Evolutionary conservation across 306 rosid genomes (phyloP), one percentile per base, ranked within the genome.

Genomic region (Vigna mungo): DNA sequence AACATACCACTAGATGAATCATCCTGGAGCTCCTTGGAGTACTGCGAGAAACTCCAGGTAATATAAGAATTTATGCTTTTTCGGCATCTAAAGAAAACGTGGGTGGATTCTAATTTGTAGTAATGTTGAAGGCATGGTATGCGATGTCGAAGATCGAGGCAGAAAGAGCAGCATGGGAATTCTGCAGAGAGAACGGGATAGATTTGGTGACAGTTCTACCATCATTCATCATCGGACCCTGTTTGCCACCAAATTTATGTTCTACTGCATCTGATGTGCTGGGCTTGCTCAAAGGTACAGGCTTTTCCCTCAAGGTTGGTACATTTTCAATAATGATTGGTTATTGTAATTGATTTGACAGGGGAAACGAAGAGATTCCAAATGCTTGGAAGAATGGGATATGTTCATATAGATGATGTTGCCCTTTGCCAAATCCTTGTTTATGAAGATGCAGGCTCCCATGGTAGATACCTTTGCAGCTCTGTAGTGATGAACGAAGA

Each of bases 161-260:
- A 41, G 97, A 92, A 73, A 89, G 44, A 83, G 92, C 96, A 65
- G 97, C 97, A 4, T 92, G 92, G 97, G 96, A 86, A 3, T 95
- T 87, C 83, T 87, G 97, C 92, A 86, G 80, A 61, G 84, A 88
- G 49, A 88, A 88, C 53, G 85, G 84, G 56, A 90, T 91, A 56
- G 66, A 90, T 66, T 77, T 94, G 15, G 92, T 94, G 4, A 88
- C 98, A 0, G 72, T 90, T 64, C 85, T 92, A 1, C 98, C 96
- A 41, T 7, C 93, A 1, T 86, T 90, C 76, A 76, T 95, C 44
- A 66, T 89, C 36, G 96, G 98, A 44, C 97, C 90, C 2, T 88
- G 90, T 37, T 78, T 95, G 81, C 91, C 96, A 17, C 86, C 84
- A 8, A 84, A 86, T 9, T 74, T 94, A n/a, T 90, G 97, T 66